Percentiles rank a stretch among this genome's conserved stretches.
These are phyloP conservation scores for Aspergillus fructus DNA, from an alignment of 2,329 filamentous ascomycete genomes.

Conservation along the genomic window DNA sequence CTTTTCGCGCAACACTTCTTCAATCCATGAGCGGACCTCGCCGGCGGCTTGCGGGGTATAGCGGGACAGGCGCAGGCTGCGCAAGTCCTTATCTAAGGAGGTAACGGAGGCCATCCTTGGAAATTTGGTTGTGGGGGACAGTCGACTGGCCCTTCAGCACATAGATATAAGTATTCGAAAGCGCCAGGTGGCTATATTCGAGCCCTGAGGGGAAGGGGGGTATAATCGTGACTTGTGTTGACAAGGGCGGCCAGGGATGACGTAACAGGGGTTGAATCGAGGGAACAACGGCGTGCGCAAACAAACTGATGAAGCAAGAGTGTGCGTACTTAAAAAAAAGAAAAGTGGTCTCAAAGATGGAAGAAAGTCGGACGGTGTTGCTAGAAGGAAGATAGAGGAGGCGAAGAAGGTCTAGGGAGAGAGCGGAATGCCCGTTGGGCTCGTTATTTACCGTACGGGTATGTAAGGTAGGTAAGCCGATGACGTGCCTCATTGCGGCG, in stretches of 20 bases:
- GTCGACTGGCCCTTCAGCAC: background rate
- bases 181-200: background rate
- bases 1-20: conserved; percentile 71
- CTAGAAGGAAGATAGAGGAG: background rate
- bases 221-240: conserved; percentile 3
- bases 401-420: background rate
- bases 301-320: background rate
- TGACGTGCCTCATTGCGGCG: conserved; percentile 12
- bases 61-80: conserved; percentile 84
- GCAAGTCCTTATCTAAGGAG: conserved; percentile 92
- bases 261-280: conserved; percentile 5
- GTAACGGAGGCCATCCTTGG: conserved; percentile 82
- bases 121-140: background rate
- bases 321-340: background rate
- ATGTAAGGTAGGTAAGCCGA: conserved; percentile 9
- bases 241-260: conserved; percentile 4
- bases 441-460: conserved; percentile 12
- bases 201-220: background rate
- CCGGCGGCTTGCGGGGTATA: conserved; percentile 90
- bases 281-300: background rate
- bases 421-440: conserved; percentile 9
- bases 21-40: conserved; percentile 83
- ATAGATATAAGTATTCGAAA: conserved; percentile 7
- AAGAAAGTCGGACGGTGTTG: background rate
- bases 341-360: background rate